Conservation (phyloP, 2,329 filamentous ascomycete genomes). For the Ceratocystis cubensis region DNA sequence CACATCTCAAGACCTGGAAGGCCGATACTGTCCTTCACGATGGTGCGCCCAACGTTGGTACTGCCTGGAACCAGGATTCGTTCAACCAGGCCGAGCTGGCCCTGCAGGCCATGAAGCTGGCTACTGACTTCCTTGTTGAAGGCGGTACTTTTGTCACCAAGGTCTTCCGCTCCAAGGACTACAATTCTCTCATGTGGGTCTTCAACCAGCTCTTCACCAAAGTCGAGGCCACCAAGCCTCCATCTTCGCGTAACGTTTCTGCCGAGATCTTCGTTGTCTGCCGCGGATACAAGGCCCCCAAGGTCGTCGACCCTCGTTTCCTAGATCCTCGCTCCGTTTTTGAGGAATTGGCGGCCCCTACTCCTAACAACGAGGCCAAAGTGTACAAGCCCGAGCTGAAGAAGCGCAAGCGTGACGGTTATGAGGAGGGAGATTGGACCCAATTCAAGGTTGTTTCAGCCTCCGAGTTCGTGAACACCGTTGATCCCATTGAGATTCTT, state of each 20-base stretch:
- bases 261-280: slow-evolving; percentile 99
- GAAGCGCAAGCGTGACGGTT: slow-evolving; percentile 94
- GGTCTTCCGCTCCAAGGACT: slow-evolving; percentile 93
- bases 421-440: slow-evolving; percentile 88
- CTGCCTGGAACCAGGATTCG: slow-evolving; percentile 94
- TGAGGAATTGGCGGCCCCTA: slow-evolving; percentile 72
- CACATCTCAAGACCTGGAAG: slow-evolving; percentile 91
- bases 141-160: slow-evolving; percentile 95
- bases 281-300: slow-evolving; percentile 87
- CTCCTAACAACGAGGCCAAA: slow-evolving; percentile 91
- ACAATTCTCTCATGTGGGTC: slow-evolving; percentile 91
- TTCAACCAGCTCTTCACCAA: slow-evolving; percentile 93
- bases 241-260: slow-evolving; percentile 87
- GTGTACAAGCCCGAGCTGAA: slow-evolving; percentile 96
- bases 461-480: slow-evolving; percentile 86
- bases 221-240: slow-evolving; percentile 94
- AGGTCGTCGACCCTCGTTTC: slow-evolving; percentile 82
- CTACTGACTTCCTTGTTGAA: slow-evolving; percentile 80
- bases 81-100: slow-evolving; percentile 94
- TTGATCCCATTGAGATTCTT: slow-evolving; percentile 83
- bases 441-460: slow-evolving; percentile 83
- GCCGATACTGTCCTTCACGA: slow-evolving; percentile 93
- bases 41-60: slow-evolving; percentile 94
- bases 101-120: slow-evolving; percentile 80
- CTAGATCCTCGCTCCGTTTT: slow-evolving; percentile 83